Evolutionary conservation across 2,329 filamentous ascomycete genomes (phyloP), one percentile per base, ranked within the genome.

Genomic region (Neocatenulostroma microsporum): DNA sequence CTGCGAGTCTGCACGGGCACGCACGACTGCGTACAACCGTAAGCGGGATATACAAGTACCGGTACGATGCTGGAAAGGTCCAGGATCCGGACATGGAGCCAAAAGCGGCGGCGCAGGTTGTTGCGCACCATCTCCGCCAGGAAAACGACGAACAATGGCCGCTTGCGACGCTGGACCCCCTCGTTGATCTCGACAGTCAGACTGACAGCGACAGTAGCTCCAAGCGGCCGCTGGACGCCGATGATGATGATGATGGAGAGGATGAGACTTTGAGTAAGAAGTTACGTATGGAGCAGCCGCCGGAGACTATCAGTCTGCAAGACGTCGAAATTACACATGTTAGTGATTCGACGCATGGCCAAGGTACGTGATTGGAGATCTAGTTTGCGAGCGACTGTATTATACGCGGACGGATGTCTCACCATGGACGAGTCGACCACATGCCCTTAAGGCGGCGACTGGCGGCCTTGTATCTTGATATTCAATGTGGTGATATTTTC

Each of bases 301-400:
- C 51, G 0, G 35, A 30, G 2, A 60, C 55, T 3, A 53, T 60
- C 36, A 53, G 59, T 30, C 53, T 53, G 4, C 44, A 50, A n/a
- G 53, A 58, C 3, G 39, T 57, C 15, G 60, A 64, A 5, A 43
- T 60, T 15, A 64, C 62, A 1, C 62, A 59, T 18, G 49, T 66
- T 31, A 68, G 62, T 38, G 63, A 68, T 42, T 67, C 64, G n/a
- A n/a, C n/a, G n/a, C n/a, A n/a, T n/a, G n/a, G n/a, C n/a, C n/a
- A n/a, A n/a, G n/a, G n/a, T n/a, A n/a, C n/a, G n/a, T n/a, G n/a
- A n/a, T n/a, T n/a, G n/a, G n/a, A n/a, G n/a, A n/a, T n/a, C n/a
- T n/a, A n/a, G n/a, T n/a, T n/a, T n/a, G n/a, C n/a, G n/a, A n/a
- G n/a, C n/a, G n/a, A n/a, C n/a, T n/a, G n/a, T n/a, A n/a, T n/a